A percentile compares a stretch with the other conserved stretches of the same genome.
Conservation (phyloP, 768 basidiomycete species). For the Albatrellus ellisii region DNA sequence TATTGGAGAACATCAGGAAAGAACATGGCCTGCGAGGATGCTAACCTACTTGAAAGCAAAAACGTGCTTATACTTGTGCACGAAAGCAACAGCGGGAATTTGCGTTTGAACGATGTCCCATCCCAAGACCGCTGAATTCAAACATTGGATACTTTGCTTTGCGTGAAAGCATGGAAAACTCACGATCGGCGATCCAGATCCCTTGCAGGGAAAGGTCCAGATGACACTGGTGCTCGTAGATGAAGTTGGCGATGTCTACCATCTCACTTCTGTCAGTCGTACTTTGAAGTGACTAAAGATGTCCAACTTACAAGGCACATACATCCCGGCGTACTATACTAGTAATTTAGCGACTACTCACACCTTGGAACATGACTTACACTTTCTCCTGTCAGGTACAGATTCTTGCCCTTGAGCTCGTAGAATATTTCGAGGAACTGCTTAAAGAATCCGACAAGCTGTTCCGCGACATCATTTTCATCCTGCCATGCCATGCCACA, state of each 20-base stretch:
- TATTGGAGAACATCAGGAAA: slow-evolving; percentile 16
- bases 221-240: slow-evolving; percentile 40
- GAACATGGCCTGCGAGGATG: not conserved
- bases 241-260: slow-evolving; percentile 62
- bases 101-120: slow-evolving; percentile 56
- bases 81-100: slow-evolving; percentile 63
- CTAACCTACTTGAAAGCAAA: slow-evolving; percentile 54
- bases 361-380: slow-evolving; percentile 26
- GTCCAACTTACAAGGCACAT: slow-evolving; percentile 39
- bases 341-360: not conserved
- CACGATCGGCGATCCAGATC: slow-evolving; percentile 64
- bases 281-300: slow-evolving; percentile 12
- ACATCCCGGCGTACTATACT: slow-evolving; percentile 58
- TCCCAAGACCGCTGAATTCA: slow-evolving; percentile 34
- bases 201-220: slow-evolving; percentile 52
- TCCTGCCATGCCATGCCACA: slow-evolving; percentile 18
- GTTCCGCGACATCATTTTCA: slow-evolving; percentile 43
- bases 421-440: slow-evolving; percentile 68
- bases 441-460: slow-evolving; percentile 47
- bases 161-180: slow-evolving; percentile 15
- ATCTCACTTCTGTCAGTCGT: not conserved
- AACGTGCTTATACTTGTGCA: slow-evolving; percentile 55
- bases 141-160: not conserved
- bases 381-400: slow-evolving; percentile 64
- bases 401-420: slow-evolving; percentile 59